Evolutionary conservation across 2,329 filamentous ascomycete genomes (phyloP), one percentile per base, ranked within the genome.

Genomic region (Fusarium gaditjirri): DNA sequence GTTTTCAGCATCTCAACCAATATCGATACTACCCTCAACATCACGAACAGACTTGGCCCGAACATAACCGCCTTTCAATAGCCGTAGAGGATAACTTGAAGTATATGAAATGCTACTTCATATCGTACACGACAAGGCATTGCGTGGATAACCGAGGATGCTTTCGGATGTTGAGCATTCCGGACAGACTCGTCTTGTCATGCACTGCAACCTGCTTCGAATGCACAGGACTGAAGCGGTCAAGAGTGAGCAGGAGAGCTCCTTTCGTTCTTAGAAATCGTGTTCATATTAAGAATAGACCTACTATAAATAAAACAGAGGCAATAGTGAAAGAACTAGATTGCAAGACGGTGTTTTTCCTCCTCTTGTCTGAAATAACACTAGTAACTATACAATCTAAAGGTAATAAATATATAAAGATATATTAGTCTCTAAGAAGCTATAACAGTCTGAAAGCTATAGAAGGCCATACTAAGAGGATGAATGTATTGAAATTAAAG

Each of bases 401-500:
- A 19, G 10, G 8, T 8, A 23, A 17, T 8, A 7, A 1, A 17
- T 11, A n/a, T n/a, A n/a, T n/a, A n/a, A n/a, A n/a, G n/a, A n/a
- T n/a, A 23, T 16, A 23, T 5, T 13, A 2, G 10, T 5, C 14
- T 21, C 5, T 31, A 8, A 1, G 6, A 12, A 9, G 14, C 5
- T 17, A 3, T 17, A 0, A 38, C 19, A 19, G 8, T 9, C 14
- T 17, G 4, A n/a, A 17, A 3, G 17, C 5, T 47, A 8, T 7
- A n/a, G 13, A n/a, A 17, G 10, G 7, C 10, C 5, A 47, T 8
- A 4, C 5, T 0, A 31, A 31, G 19, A n/a, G 27, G 10, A 47
- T 23, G 2, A 17, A 1, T 23, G 2, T 23, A 1, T 47, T 47
- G 2, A 2, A 6, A 17, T 9, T 0, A 8, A 29, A 11, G 29